Evolutionary conservation across 208 protist species (phyloP).

Genomic region (Strigomonas culicis): DNA sequence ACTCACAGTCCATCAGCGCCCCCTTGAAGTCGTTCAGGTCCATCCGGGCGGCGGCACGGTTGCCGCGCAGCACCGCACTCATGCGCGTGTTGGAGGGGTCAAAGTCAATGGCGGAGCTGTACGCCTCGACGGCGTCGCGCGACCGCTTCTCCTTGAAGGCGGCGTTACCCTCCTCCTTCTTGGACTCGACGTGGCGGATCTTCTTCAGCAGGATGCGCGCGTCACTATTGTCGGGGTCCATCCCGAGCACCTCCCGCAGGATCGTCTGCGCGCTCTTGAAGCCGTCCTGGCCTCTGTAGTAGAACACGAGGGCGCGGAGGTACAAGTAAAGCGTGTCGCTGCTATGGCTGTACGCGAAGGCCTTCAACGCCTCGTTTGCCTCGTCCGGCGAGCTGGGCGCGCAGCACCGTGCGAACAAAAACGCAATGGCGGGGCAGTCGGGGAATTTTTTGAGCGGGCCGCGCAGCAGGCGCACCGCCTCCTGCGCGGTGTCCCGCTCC

Average conservation of each 20-base stretch:
- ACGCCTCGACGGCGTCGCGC: constrained; percentile 67
- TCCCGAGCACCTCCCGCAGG: constrained; percentile 55
- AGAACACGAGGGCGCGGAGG: constrained; percentile 54
- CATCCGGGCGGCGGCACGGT: constrained; percentile 86
- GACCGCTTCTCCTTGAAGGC: constrained; percentile 75
- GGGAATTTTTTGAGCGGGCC: constrained; percentile 46
- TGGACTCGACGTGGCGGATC: constrained; percentile 57
- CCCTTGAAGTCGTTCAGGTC: constrained; percentile 83
- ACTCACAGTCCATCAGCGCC: constrained; percentile 88
- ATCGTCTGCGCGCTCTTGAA: constrained; percentile 61
- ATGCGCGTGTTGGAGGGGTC: constrained; percentile 75
- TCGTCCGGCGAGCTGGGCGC: constrained; percentile 45
- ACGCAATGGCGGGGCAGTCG: constrained; percentile 44
- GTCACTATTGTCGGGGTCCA: constrained; percentile 76
- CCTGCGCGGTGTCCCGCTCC: constrained; percentile 24
- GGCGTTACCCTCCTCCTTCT: constrained; percentile 79
- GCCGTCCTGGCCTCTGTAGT: constrained; percentile 69
- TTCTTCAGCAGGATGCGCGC: constrained; percentile 70
- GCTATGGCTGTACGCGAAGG: constrained; percentile 41
- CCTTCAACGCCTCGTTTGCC: constrained; percentile 40
- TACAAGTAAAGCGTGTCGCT: constrained; percentile 65
- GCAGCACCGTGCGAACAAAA: constrained; percentile 62
- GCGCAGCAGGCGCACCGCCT: constrained; percentile 30
- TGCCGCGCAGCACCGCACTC: constrained; percentile 78
- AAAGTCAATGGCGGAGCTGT: constrained; percentile 68